These are phyloP conservation scores for Alternaria sp. DNA, from an alignment of 2,329 filamentous ascomycete species.

Conservation along the genomic window DNA sequence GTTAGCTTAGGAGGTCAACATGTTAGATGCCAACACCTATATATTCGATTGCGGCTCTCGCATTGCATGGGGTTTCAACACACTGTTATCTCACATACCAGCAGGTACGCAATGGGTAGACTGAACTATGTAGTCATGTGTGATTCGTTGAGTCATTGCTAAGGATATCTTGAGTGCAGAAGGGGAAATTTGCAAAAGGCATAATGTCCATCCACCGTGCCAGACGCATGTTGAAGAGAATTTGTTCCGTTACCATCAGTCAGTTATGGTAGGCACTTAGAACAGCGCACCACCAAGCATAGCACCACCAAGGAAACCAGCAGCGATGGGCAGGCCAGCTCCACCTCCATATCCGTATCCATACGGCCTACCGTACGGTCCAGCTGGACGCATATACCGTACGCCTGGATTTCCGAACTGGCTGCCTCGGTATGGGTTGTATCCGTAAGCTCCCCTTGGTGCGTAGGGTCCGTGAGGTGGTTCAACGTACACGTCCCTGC, in stretches of 20 bases:
- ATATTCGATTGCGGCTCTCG: no score
- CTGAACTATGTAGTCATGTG: not conserved
- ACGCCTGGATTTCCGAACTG: conserved; percentile 60
- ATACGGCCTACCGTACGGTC: conserved; percentile 56
- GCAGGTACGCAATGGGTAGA: not conserved
- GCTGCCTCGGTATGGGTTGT: conserved; percentile 58
- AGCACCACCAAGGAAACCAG: conserved; percentile 47
- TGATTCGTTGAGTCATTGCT: not conserved
- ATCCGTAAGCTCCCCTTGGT: conserved; percentile 50
- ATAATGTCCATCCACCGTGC: not conserved
- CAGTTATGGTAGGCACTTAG: conserved; percentile 7
- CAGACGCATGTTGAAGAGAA: not conserved
- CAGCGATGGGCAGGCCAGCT: conserved; percentile 47
- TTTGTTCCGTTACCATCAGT: not conserved
- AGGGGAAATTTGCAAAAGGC: not conserved
- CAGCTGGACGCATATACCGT: conserved; percentile 59
- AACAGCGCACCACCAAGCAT: conserved; percentile 46
- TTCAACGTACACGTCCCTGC: conserved; percentile 66
- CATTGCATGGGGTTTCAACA: not conserved
- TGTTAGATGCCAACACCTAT: not conserved
- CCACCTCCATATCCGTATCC: conserved; percentile 53
- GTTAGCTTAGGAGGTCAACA: not conserved
- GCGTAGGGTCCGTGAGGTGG: conserved; percentile 56
- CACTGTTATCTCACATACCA: not conserved
- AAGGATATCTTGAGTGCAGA: not conserved